These are phyloP conservation scores for Fusarium graminum DNA, from an alignment of 2,329 filamentous ascomycete species.

Conservation along the genomic window DNA sequence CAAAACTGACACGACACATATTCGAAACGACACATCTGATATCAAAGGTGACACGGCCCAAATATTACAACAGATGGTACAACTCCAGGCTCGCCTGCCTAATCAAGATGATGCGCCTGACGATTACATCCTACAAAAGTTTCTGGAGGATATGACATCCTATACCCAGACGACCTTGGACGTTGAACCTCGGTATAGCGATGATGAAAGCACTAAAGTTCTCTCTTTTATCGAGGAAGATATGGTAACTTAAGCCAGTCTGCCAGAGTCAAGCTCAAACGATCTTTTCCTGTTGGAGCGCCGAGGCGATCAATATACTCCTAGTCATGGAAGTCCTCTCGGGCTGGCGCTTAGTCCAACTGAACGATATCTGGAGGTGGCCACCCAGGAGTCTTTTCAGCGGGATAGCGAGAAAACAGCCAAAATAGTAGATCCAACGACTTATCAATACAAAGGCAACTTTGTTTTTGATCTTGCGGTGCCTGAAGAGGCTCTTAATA, in stretches of 20 bases:
- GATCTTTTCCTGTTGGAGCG: too few species aligned
- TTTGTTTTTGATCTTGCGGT: too few species aligned
- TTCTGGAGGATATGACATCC: slow-evolving; percentile 24
- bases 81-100: slow-evolving; percentile 14
- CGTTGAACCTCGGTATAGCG: neutral
- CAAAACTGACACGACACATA: slow-evolving; percentile 5
- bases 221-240: neutral
- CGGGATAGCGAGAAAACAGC: too few species aligned
- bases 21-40: slow-evolving; percentile 6
- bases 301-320: too few species aligned
- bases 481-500: too few species aligned
- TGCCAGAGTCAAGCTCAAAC: too few species aligned
- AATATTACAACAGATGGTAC: slow-evolving; percentile 18
- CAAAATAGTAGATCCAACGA: too few species aligned
- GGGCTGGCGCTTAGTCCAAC: too few species aligned
- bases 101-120: neutral
- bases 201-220: neutral
- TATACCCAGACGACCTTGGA: slow-evolving; percentile 17
- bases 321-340: too few species aligned
- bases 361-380: too few species aligned
- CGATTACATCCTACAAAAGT: slow-evolving; percentile 16
- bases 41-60: slow-evolving; percentile 16
- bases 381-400: too few species aligned
- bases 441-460: too few species aligned
- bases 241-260: neutral